phyloP scores from a whole-genome alignment of 2,329 filamentous ascomycete genomes.

The Pseudogymnoascus sp. region DNA sequence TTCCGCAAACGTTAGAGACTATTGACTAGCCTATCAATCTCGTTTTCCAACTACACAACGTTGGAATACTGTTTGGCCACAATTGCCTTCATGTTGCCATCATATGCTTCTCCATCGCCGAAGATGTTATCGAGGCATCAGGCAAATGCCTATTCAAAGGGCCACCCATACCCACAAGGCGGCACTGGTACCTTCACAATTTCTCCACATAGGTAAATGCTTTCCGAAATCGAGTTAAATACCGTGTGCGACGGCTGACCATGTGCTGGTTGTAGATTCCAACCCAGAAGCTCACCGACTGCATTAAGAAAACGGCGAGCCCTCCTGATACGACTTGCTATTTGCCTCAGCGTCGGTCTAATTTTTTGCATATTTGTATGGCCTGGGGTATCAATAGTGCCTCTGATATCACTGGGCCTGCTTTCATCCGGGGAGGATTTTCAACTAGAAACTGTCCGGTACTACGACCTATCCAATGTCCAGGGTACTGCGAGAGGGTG shows the following conservation, averaged over 20 bases:
- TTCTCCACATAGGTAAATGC: constrained; percentile 74
- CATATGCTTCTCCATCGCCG: constrained; percentile 41
- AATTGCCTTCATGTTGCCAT: constrained; percentile 47
- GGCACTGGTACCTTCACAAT: constrained; percentile 70
- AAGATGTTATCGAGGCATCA: constrained; percentile 84
- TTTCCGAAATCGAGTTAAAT: constrained; percentile 10
- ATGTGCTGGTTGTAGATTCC: constrained; percentile 52
- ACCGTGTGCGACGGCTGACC: neutral
- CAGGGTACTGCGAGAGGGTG: constrained; percentile 87
- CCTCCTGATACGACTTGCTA: constrained; percentile 59
- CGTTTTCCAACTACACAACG: neutral
- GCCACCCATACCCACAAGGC: constrained; percentile 61
- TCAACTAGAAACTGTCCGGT: constrained; percentile 88
- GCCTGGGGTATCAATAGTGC: constrained; percentile 54
- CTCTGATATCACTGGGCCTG: constrained; percentile 59
- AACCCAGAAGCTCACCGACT: constrained; percentile 67
- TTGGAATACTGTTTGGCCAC: neutral
- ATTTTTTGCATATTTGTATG: constrained; percentile 70
- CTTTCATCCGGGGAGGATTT: constrained; percentile 59
- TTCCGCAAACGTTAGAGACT: neutral
- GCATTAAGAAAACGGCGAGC: constrained; percentile 65
- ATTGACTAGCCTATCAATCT: neutral
- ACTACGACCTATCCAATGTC: constrained; percentile 89
- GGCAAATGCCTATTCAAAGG: constrained; percentile 67
- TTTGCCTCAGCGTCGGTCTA: constrained; percentile 48